phyloP scores from a whole-genome alignment of 768 basidiomycete species.

The Gymnopilus junonius region DNA sequence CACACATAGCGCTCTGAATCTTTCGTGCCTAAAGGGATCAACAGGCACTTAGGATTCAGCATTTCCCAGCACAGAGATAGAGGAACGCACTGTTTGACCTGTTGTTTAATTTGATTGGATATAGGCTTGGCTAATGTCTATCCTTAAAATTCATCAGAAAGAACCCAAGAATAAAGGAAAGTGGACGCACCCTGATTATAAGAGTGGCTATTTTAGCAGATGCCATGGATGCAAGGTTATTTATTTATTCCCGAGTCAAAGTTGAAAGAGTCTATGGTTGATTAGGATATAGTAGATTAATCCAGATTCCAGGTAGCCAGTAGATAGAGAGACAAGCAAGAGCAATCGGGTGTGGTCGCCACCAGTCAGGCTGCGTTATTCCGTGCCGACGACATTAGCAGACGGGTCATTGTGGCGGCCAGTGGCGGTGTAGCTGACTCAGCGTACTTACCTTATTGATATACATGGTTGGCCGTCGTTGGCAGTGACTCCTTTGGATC shows the following conservation, averaged over 20 bases:
- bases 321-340: neutral
- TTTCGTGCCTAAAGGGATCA: slow-evolving; percentile 53
- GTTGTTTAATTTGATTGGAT: slow-evolving; percentile 5
- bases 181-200: neutral
- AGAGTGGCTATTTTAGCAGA: slow-evolving; percentile 4
- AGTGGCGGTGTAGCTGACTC: neutral
- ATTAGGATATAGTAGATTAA: neutral
- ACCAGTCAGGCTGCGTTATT: too few relatives aligned
- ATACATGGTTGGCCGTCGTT: neutral
- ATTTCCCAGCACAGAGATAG: neutral
- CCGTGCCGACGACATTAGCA: neutral
- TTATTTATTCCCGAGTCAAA: neutral
- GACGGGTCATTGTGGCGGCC: neutral
- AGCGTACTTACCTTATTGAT: neutral
- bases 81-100: slow-evolving; percentile 2
- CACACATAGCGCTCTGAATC: slow-evolving; percentile 73
- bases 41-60: too few relatives aligned
- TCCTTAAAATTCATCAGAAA: too few relatives aligned
- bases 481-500: neutral
- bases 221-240: too few relatives aligned
- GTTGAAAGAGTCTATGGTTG: neutral
- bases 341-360: neutral
- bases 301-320: neutral
- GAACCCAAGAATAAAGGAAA: neutral
- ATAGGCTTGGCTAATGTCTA: slow-evolving; percentile 11